These are phyloP conservation scores for Zymoseptoria crescenta DNA, from an alignment of 2,329 filamentous ascomycete genomes.

Conservation along the genomic window DNA sequence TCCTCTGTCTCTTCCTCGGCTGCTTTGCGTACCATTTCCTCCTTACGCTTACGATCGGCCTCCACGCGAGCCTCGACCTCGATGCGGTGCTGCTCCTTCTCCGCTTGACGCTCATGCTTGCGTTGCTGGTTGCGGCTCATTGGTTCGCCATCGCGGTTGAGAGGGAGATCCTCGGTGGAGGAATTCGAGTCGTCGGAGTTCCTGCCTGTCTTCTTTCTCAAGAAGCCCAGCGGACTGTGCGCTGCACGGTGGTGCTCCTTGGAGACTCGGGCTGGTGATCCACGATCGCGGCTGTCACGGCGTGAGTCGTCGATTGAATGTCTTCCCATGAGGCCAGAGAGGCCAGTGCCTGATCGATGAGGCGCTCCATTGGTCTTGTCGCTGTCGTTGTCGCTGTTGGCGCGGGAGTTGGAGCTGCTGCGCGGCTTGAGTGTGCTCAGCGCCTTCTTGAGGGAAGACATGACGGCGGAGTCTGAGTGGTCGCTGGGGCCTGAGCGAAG, in stretches of 20 bases:
- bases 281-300: not conserved
- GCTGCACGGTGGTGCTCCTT: conserved; percentile 24
- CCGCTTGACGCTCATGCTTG: conserved; percentile 40
- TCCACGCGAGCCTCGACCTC: conserved; percentile 37
- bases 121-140: conserved; percentile 44
- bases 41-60: conserved; percentile 41
- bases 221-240: conserved; percentile 28
- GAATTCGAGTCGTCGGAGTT: conserved; percentile 28
- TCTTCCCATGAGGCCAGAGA: conserved; percentile 18
- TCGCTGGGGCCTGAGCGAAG: not conserved
- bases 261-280: conserved; percentile 16
- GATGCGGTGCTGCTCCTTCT: conserved; percentile 38
- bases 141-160: conserved; percentile 44
- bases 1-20: conserved; percentile 49
- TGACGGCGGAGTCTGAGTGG: conserved; percentile 7
- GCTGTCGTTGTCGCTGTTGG: conserved; percentile 14
- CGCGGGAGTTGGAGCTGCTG: conserved; percentile 20
- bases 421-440: conserved; percentile 37
- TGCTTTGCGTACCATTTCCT: conserved; percentile 42
- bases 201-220: conserved; percentile 24
- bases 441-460: conserved; percentile 40
- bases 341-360: conserved; percentile 16
- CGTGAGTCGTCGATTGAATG: conserved; percentile 10
- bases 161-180: conserved; percentile 32
- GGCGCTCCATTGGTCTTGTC: conserved; percentile 1